Base-by-base conservation (phyloP, 768 basidiomycete species). In the Agaricus sinodeliciosus region DNA sequence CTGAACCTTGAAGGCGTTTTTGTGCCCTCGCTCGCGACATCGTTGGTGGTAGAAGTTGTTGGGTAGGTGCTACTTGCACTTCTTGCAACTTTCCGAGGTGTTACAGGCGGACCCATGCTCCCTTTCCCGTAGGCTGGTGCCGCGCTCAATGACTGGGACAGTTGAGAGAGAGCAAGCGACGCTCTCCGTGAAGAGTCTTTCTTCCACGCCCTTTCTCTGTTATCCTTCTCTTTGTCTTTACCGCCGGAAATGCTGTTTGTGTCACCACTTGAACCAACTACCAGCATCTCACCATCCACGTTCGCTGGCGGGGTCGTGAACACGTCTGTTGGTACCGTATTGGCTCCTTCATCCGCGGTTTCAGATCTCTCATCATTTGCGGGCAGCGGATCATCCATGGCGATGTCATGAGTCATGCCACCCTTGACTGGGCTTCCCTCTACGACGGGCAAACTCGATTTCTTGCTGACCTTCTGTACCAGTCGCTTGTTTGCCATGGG, bases 111-210 rank as follows among this genome's bases (percentile, higher is more conserved):
- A 49, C 69, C 81, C 81, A 72, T 76, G 15, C 50, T 47, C 12
- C 68, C 67, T 55, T 60, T 59, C 16, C 51, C 3, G 74, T 72
- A 40, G 70, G 59, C 39, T 15, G 79, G 78, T 27, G 80, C 59
- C 3, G 70, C 67, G n/a, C 71, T 77, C 31, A 87, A 61, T 4
- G 85, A 87, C 60, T 81, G 78, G 3, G 84, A 79, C 87, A 75
- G 3, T 79, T 74, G 51, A 82, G 78, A 19, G 78, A 79, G 45
- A 0, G 81, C 81, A 62, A 79, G 63, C 25, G 82, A 84, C 4
- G 80, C 80, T 37, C 82, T 68, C 41, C 79, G 68, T 26, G 78
- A 79, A 3, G 74, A 73, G 57, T 75, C 65, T 16, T 59, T 63
- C 43, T 62, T 62, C 66, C 68, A 67, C 22, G 56, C 31, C 26